A percentile compares a stretch with the other conserved stretches of the same genome.
Conservation (phyloP, 2,329 filamentous ascomycete genomes). For the Ascochyta pisi region DNA sequence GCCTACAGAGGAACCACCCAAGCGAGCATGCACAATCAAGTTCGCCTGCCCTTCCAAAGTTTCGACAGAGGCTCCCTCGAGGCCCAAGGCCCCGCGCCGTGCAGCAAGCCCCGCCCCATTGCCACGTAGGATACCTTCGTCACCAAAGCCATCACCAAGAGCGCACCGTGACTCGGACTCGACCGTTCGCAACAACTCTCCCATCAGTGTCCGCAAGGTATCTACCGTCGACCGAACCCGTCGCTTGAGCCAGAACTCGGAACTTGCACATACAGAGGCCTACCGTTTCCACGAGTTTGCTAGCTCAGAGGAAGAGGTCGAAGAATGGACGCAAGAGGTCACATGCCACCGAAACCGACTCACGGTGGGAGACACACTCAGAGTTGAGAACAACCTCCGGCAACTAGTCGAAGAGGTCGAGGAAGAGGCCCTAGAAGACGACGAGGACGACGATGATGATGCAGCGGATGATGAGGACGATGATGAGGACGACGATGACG, state of each 20-base stretch:
- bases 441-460: conserved; percentile 56
- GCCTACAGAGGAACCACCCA: conserved; percentile 47
- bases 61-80: conserved; percentile 49
- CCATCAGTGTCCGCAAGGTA: conserved; percentile 52
- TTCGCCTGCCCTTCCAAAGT: conserved; percentile 72
- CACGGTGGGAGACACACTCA: conserved; percentile 87
- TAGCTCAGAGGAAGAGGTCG: conserved; percentile 81
- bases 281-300: conserved; percentile 87
- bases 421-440: conserved; percentile 80
- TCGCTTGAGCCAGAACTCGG: conserved; percentile 47
- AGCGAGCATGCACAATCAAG: conserved; percentile 70
- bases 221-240: conserved; percentile 41
- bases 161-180: conserved; percentile 58
- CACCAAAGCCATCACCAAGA: conserved; percentile 40
- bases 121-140: conserved; percentile 32
- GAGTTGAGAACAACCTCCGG: conserved; percentile 88
- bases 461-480: conserved; percentile 54
- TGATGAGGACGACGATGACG: conserved; percentile 53
- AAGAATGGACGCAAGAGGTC: conserved; percentile 87
- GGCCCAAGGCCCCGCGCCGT: conserved; percentile 49
- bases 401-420: conserved; percentile 88
- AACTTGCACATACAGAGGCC: conserved; percentile 61
- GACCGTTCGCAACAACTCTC: conserved; percentile 58
- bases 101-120: conserved; percentile 55
- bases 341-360: conserved; percentile 71